These are phyloP conservation scores for Martiniozyma abietophila DNA, from an alignment of 805 yeast species.

Conservation along the genomic window DNA sequence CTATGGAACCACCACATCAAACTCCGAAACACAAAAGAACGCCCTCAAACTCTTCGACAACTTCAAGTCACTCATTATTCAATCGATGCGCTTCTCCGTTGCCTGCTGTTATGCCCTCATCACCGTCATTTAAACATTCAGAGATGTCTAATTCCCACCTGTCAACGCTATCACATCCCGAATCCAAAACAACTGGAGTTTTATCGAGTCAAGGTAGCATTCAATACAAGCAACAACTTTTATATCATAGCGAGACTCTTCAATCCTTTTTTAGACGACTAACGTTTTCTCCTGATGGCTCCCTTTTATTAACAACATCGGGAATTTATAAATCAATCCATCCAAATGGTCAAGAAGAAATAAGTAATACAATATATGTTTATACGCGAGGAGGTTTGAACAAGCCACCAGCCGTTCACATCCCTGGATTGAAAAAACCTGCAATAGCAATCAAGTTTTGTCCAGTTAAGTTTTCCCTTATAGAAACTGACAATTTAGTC, in stretches of 20 bases:
- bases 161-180: constrained; percentile 4
- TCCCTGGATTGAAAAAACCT: constrained; percentile 76
- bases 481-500: constrained; percentile 19
- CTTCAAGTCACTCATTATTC: constrained; percentile 22
- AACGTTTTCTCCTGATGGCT: constrained; percentile 86
- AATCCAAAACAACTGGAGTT: background rate
- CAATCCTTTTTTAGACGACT: constrained; percentile 86
- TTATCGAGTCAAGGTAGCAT: constrained; percentile 17
- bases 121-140: constrained; percentile 13
- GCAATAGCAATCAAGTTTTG: constrained; percentile 77
- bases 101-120: constrained; percentile 38
- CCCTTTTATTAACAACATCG: constrained; percentile 65
- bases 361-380: constrained; percentile 64
- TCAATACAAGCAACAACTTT: constrained; percentile 29
- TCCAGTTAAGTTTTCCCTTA: constrained; percentile 42
- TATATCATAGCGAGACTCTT: constrained; percentile 80
- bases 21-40: constrained; percentile 31
- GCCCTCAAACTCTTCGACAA: constrained; percentile 31
- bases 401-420: constrained; percentile 59
- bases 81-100: constrained; percentile 22
- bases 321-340: constrained; percentile 41
- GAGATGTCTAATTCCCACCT: constrained; percentile 7
- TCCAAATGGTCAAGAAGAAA: constrained; percentile 10
- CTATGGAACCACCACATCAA: constrained; percentile 26
- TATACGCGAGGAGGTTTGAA: constrained; percentile 64